Evolutionary conservation across 768 basidiomycete genomes (phyloP), one percentile per base, ranked within the genome.

Genomic region (Sarcomyxa edulis): DNA sequence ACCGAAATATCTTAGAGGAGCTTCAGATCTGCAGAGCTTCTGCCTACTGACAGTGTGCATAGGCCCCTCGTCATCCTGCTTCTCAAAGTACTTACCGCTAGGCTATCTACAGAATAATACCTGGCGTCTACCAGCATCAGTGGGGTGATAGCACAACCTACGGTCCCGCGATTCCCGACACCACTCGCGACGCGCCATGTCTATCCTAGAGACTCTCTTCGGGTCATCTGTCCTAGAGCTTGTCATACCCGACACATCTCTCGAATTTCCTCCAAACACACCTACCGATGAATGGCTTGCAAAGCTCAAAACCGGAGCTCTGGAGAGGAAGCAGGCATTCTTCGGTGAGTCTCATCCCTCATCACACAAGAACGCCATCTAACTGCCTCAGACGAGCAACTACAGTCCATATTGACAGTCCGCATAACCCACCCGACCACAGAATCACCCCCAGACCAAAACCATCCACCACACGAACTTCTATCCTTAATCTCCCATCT

Each of bases 251-350:
- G 74, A 80, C 41, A 72, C 78, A 6, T 76, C 79, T 5, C 51
- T 84, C 20, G 69, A 72, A 31, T 78, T 80, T 50, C 83, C 83
- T 1, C 65, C 75, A 6, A 50, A 62, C 34, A 46, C 52, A 14
- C 46, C 57, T 23, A 50, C 65, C 2, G 75, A 78, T 27, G 68
- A 72, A 39, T 87, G 84, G 84, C 56, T 88, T 18, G 46, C 54
- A 2, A 63, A 57, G 14, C 56, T 81, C 15, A 63, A 62, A 29
- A 55, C 63, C 7, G 60, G 60, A 12, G 53, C 54, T 5, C 57
- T 65, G 11, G 79, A 84, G 44, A 66, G 83, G 51, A 71, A 66
- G 39, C 72, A 81, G 49, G 81, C 82, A 2, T 89, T 85, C 64
- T 89, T 87, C 48, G 86, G 86, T 85, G 53, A 54, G 72, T 60